phyloP scores from a whole-genome alignment of 2,329 filamentous ascomycete species.

The Oidium heveae region DNA sequence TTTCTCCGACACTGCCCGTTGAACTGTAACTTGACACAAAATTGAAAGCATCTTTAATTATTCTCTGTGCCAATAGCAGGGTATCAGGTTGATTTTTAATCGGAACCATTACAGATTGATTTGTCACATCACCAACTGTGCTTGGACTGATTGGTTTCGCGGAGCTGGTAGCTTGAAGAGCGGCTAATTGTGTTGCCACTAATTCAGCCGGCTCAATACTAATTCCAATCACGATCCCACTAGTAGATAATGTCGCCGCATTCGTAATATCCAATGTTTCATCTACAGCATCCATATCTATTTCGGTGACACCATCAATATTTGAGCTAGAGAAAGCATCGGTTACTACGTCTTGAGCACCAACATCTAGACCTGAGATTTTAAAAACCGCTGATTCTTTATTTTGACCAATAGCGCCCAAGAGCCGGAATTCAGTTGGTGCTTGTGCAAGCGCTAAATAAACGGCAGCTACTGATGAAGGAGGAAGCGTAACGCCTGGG shows the following conservation, averaged over 20 bases:
- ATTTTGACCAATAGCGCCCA: constrained; percentile 70
- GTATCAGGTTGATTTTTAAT: constrained; percentile 22
- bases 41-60: constrained; percentile 94
- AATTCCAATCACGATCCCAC: constrained; percentile 49
- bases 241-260: constrained; percentile 2
- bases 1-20: constrained; percentile 40
- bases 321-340: not conserved
- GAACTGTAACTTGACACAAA: constrained; percentile 74
- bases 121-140: not conserved
- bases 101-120: constrained; percentile 4
- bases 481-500: constrained; percentile 44
- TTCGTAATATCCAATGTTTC: not conserved
- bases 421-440: constrained; percentile 40
- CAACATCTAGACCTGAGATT: constrained; percentile 20
- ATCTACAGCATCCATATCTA: constrained; percentile 10
- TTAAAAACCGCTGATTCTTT: constrained; percentile 88
- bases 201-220: constrained; percentile 50
- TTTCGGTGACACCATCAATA: constrained; percentile 3
- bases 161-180: constrained; percentile 22
- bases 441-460: constrained; percentile 44
- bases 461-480: constrained; percentile 61
- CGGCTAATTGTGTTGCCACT: constrained; percentile 44
- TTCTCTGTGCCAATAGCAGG: constrained; percentile 62
- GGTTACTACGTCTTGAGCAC: constrained; percentile 17
- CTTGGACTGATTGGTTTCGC: constrained; percentile 6